phyloP scores from a whole-genome alignment of 2,329 filamentous ascomycete genomes.

The Nemania diffusa region DNA sequence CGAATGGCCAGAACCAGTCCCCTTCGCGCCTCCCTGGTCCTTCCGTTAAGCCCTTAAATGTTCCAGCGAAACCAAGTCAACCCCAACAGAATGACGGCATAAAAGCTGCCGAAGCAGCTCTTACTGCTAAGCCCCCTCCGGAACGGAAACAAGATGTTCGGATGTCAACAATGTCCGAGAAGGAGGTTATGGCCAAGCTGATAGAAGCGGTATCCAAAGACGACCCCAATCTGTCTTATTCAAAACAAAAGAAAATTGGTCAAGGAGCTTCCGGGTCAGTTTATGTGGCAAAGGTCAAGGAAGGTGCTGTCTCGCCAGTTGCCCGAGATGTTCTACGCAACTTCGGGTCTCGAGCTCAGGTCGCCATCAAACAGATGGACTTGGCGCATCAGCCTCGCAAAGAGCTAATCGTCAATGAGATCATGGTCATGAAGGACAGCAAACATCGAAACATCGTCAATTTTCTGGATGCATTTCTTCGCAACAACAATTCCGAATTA shows the following conservation, averaged over 20 bases:
- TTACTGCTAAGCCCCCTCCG: conserved; percentile 82
- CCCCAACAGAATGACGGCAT: conserved; percentile 72
- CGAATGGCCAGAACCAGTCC: conserved; percentile 58
- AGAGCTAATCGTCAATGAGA: conserved; percentile 98
- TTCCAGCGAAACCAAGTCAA: conserved; percentile 71
- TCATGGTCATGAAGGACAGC: conserved; percentile 99
- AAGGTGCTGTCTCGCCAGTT: conserved; percentile 81
- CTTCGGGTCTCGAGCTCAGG: conserved; percentile 84
- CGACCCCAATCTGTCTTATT: conserved; percentile 93
- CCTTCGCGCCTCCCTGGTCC: conserved; percentile 67
- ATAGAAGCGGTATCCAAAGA: conserved; percentile 96
- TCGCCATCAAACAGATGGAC: conserved; percentile 99
- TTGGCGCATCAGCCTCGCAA: conserved; percentile 96
- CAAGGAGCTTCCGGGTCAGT: conserved; percentile 98
- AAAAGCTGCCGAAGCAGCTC: conserved; percentile 88
- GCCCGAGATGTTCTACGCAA: conserved; percentile 82
- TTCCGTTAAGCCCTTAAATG: conserved; percentile 82
- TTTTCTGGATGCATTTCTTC: conserved; percentile 95
- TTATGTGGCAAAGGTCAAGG: conserved; percentile 95
- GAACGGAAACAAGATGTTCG: conserved; percentile 91
- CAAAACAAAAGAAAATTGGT: conserved; percentile 99
- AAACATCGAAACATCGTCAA: conserved; percentile 99
- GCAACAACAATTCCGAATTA: conserved; percentile 93
- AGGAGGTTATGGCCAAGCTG: conserved; percentile 95
- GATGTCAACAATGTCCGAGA: conserved; percentile 98